Conservation (phyloP, 306 rosid genomes). For the Boehmeria nivea region DNA sequence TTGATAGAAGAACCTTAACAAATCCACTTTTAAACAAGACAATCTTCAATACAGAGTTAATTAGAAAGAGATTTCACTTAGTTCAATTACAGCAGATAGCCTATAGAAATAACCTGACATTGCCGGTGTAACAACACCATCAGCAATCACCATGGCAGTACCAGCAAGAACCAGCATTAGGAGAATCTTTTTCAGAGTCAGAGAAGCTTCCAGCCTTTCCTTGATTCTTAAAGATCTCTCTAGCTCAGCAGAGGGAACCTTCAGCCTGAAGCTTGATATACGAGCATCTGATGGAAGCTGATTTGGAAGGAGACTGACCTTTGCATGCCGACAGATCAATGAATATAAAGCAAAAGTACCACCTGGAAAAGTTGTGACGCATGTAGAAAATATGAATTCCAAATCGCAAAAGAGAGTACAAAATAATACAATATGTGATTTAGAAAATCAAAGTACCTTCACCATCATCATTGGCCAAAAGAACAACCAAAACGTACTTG, state of each 20-base stretch:
- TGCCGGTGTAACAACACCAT: conserved; percentile 93
- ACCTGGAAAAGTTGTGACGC: conserved; percentile 52
- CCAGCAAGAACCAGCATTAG: conserved; percentile 91
- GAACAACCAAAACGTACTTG: conserved; percentile 90
- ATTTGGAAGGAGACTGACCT: conserved; percentile 98
- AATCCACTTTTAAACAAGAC: too few species aligned
- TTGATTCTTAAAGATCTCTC: conserved; percentile 94
- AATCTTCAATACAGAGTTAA: too few species aligned
- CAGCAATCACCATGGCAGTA: conserved; percentile 96
- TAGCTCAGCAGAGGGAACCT: conserved; percentile 93
- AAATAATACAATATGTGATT: conserved; percentile 3
- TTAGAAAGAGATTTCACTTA: too few species aligned
- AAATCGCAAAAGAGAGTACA: neutral
- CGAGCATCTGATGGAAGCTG: conserved; percentile 93
- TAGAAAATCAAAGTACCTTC: conserved; percentile 55
- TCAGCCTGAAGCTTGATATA: conserved; percentile 91
- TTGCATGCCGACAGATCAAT: conserved; percentile 97
- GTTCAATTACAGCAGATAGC: conserved; percentile 3
- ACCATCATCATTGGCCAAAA: conserved; percentile 95
- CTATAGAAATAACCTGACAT: conserved; percentile 58
- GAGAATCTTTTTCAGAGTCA: conserved; percentile 77
- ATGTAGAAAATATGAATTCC: neutral
- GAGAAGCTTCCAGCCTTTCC: conserved; percentile 83
- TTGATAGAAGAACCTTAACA: neutral
- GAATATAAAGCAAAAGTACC: conserved; percentile 99